Percentiles rank a stretch among this genome's conserved stretches.
These are phyloP conservation scores for Cucurbita argyrosperma DNA, from an alignment of 306 rosid genomes.

Conservation along the genomic window DNA sequence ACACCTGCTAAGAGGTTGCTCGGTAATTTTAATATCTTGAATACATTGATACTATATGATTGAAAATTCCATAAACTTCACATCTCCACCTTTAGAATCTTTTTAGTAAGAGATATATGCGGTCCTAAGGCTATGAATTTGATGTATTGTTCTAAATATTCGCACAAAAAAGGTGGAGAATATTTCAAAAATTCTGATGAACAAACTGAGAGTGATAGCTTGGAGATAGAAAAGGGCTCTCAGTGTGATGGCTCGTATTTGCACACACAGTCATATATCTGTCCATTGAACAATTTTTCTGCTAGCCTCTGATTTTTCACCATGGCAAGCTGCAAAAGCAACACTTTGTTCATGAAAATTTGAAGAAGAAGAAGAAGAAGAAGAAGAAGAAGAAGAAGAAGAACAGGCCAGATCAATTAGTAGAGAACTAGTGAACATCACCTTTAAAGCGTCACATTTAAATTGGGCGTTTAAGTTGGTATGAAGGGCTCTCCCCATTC, in stretches of 20 bases:
- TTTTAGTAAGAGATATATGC: background rate
- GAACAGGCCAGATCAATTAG: background rate
- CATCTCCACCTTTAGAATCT: background rate
- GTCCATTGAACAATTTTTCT: conserved; percentile 70
- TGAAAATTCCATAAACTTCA: background rate
- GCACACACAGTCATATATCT: conserved; percentile 75
- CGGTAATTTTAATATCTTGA: too few relatives aligned
- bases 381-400: background rate
- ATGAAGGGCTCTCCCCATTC: conserved; percentile 93
- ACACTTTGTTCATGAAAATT: background rate
- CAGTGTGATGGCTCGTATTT: conserved; percentile 63
- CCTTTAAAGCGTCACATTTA: conserved; percentile 87
- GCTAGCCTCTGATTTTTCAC: conserved; percentile 98
- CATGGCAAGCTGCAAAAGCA: conserved; percentile 83
- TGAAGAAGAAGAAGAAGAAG: background rate
- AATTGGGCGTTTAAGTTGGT: conserved; percentile 85
- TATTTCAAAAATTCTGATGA: background rate
- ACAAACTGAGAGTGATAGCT: background rate
- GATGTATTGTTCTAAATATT: background rate
- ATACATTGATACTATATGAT: too few relatives aligned
- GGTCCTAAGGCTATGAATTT: background rate
- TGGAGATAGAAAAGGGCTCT: conserved; percentile 8
- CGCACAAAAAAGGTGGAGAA: background rate
- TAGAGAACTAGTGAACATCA: conserved; percentile 12
- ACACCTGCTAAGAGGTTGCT: too few relatives aligned